Evolutionary conservation across 192 early-diverging fungal genomes (phyloP), one percentile per base, ranked within the genome.

Genomic region (Backusella tarrabulga): DNA sequence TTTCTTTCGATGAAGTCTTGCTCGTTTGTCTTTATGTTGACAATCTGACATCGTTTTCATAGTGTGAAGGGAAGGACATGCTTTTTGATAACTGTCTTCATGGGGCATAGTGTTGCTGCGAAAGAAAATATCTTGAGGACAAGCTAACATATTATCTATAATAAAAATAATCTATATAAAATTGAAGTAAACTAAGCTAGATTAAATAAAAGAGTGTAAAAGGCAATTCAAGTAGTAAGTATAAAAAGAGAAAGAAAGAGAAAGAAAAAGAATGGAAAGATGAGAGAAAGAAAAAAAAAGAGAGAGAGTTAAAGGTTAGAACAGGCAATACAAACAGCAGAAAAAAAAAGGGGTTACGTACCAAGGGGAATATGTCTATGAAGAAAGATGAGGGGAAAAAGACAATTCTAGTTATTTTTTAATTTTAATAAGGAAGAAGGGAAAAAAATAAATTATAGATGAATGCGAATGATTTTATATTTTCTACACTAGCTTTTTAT

Each of bases 121-220:
- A 44, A 73, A 80, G 63, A 76, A 80, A 50, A 80, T 29, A 42
- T 80, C 79, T 80, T 80, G 79, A 34, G 79, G 34, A 50, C 75
- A 80, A 50, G 79, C 79, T 50, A 80, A 54, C 79, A 80, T 80
- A 26, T 63, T 63, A 23, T 67, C 36, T 67, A 44, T 67, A 26
- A 19, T 50, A n/a, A 50, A 32, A n/a, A 6, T n/a, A 1, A n/a
- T 50, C 19, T 23, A 40, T 42, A 23, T 29, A 46, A 38, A 21
- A 63, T 36, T 35, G 78, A 52, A 74, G 42, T 42, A 56, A 60
- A 26, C 21, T 41, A 66, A 46, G 42, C 35, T 23, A 11, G 40
- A 35, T 71, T 42, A 50, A 42, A 50, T 36, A 70, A 70, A 38
- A 44, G 32, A 60, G 38, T 46, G 68, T 23, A 44, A 21, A 76